Conservation (phyloP, 441 rosid species). For the Erodium moschatum region DNA sequence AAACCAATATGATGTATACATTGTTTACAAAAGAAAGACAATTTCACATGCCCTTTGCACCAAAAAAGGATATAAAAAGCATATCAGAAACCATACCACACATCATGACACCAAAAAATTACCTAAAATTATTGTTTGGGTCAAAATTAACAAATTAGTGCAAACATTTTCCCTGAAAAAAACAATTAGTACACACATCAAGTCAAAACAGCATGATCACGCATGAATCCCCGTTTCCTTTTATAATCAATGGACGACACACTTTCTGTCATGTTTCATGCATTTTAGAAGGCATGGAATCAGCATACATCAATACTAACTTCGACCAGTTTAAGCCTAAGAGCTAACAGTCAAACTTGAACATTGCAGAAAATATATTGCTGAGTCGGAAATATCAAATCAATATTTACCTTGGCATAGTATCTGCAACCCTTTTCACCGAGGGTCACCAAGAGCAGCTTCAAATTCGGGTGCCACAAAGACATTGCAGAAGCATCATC, state of each 20-base stretch:
- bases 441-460: conserved; percentile 69
- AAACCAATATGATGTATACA: neutral
- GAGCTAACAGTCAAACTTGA: conserved; percentile 22
- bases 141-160: neutral
- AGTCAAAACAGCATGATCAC: neutral
- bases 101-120: neutral
- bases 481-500: conserved; percentile 68
- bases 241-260: neutral
- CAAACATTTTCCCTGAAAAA: neutral
- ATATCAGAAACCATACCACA: no score
- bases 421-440: conserved; percentile 88
- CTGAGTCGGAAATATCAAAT: no score
- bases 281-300: no score
- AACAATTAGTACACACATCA: neutral
- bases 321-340: no score
- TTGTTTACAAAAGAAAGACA: neutral
- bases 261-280: neutral
- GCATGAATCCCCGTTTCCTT: neutral
- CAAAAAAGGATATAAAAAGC: neutral
- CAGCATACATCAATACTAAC: no score
- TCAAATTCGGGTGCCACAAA: conserved; percentile 72
- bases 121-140: neutral
- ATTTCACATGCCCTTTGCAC: neutral
- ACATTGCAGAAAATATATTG: neutral
- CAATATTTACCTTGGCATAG: conserved; percentile 67